Evolutionary conservation across 495 filamentous ascomycete genomes (phyloP).

Genomic region (Tuber microsphaerosporum): DNA sequence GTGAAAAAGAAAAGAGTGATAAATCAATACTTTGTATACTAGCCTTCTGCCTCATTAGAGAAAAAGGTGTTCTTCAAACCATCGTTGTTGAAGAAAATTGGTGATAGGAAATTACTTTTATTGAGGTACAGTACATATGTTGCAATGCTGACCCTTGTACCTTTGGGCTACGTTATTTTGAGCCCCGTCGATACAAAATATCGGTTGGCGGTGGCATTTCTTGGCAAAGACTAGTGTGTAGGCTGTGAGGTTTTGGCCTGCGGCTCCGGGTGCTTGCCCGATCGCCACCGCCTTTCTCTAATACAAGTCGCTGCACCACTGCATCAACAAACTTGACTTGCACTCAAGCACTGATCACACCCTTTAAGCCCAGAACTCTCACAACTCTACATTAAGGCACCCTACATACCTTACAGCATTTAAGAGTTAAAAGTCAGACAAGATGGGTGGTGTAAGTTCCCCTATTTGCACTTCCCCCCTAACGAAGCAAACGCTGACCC

Average conservation of each 20-base stretch:
- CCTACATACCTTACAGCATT: not conserved
- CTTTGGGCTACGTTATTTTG: no score
- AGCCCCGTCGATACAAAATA: no score
- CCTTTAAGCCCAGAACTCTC: not conserved
- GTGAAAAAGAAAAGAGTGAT: no score
- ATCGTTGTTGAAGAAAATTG: no score
- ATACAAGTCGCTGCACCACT: not conserved
- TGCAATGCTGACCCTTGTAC: no score
- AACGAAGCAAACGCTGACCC: slow-evolving; percentile 8
- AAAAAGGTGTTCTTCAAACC: no score
- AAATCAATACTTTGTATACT: no score
- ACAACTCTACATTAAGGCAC: not conserved
- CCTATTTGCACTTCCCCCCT: not conserved
- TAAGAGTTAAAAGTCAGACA: slow-evolving; percentile 2
- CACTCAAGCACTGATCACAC: not conserved
- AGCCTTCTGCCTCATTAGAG: no score
- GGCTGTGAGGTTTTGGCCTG: not conserved
- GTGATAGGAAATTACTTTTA: no score
- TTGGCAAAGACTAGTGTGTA: no score
- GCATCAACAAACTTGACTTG: not conserved
- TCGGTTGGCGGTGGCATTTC: no score
- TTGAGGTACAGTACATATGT: no score
- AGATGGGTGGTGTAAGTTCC: slow-evolving; percentile 40
- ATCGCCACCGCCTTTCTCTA: not conserved
- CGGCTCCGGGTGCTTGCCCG: not conserved